A percentile compares a stretch with the other conserved stretches of the same genome.
phyloP scores from a whole-genome alignment of 2,329 filamentous ascomycete genomes.

The Colletotrichum simmondsii region DNA sequence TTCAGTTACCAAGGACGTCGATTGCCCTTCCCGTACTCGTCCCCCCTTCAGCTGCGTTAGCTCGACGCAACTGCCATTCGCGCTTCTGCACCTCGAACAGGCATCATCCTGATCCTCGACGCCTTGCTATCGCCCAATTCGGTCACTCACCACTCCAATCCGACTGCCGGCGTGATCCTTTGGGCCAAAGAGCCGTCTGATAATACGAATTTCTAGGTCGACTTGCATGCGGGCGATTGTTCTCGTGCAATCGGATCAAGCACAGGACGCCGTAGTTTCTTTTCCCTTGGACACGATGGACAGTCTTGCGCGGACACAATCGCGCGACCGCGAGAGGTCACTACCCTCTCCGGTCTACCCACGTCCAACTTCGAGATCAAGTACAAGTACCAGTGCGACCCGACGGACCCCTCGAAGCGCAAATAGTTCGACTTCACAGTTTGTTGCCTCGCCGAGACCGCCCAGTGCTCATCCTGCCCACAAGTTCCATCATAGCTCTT shows the following conservation, averaged over 20 bases:
- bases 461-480: constrained; percentile 49
- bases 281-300: constrained; percentile 26
- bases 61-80: constrained; percentile 14
- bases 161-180: constrained; percentile 3
- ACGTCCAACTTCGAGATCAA: constrained; percentile 59
- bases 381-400: constrained; percentile 39
- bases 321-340: constrained; percentile 29
- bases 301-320: not conserved
- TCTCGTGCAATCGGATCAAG: not conserved
- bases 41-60: not conserved
- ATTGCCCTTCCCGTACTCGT: not conserved
- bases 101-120: constrained; percentile 11
- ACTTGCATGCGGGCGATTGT: not conserved
- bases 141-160: not conserved
- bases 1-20: not conserved
- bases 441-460: constrained; percentile 48
- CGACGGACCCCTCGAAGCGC: constrained; percentile 51
- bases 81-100: constrained; percentile 13
- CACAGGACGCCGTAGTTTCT: not conserved
- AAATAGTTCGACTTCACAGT: constrained; percentile 54
- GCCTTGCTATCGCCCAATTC: not conserved
- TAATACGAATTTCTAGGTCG: not conserved
- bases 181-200: constrained; percentile 4
- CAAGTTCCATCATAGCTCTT: constrained; percentile 52
- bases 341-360: constrained; percentile 40